Base-by-base conservation (phyloP, 129 eudicot species). In the Flaveria ramosissima region DNA sequence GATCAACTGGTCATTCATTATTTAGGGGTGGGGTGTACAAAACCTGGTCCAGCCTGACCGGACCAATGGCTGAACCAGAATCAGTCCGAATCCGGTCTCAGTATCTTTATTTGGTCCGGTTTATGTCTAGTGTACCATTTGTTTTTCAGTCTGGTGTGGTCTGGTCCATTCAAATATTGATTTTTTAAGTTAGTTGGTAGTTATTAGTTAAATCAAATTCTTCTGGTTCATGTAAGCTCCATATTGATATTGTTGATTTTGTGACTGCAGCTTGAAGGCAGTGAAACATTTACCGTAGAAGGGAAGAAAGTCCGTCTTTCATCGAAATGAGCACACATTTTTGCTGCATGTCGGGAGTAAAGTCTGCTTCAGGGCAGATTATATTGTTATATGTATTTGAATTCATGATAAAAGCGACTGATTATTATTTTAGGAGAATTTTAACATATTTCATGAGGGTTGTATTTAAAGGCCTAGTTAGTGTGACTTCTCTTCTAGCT, bases 221-320 rank as follows among this genome's bases (percentile, higher is more conserved):
- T 32, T 30, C 10, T 53, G n/a, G 26, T 36, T 30, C 42, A 30
- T 36, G 65, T 16, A 0, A 32, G 51, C 19, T 51, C 50, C 30
- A 21, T 55, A 20, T 15, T 78, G 59, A 78, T 59, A 12, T 61
- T 57, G 3, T 46, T n/a, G 20, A 23, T 16, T 55, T 81, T 45
- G 77, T 79, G 53, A 23, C 74, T 84, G 79, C 97, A 93, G 98
- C 97, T 93, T 84, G 89, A 87, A 81, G 89, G 92, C 83, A 93
- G 96, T 75, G 86, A 82, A 46, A 89, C 85, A 52, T 93, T 93
- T 66, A 62, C 59, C 4, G 82, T 93, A 21, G 89, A 89, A 59
- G 90, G 98, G 68, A 93, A 91, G 84, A 85, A 78, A 81, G 98
- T 91, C 9, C 21, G 78, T 39, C 88, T 91, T 20, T 68, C 85